Evolutionary conservation across 2,329 filamentous ascomycete species (phyloP).

Genomic region (Talaromyces sp.): DNA sequence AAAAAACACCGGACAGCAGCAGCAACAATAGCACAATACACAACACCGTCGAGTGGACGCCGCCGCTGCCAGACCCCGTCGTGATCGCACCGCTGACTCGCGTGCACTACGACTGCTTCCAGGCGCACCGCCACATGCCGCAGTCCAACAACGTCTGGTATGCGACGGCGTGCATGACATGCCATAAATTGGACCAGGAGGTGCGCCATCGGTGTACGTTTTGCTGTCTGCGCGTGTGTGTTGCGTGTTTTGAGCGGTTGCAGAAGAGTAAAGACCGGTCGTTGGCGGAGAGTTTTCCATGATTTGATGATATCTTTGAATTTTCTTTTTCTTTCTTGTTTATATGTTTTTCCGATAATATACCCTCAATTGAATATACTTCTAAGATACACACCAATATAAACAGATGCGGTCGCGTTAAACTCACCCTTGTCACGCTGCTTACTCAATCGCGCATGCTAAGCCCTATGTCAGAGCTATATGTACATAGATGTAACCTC

Average conservation of each 20-base stretch:
- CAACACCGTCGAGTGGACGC: constrained; percentile 7
- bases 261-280: constrained; percentile 29
- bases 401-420: not conserved
- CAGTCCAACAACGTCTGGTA: constrained; percentile 34
- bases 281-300: constrained; percentile 20
- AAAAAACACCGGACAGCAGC: not conserved
- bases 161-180: constrained; percentile 41
- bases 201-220: constrained; percentile 37
- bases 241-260: constrained; percentile 28
- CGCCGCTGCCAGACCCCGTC: constrained; percentile 29
- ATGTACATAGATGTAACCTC: not conserved
- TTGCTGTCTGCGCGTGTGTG: constrained; percentile 39
- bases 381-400: no score
- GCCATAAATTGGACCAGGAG: constrained; percentile 34
- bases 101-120: constrained; percentile 36
- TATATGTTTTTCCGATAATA: not conserved
- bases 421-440: not conserved
- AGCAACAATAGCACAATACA: not conserved
- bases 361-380: not conserved
- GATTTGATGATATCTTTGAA: not conserved
- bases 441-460: not conserved
- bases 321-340: not conserved
- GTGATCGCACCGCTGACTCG: constrained; percentile 29
- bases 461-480: not conserved
- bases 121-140: constrained; percentile 34